Evolutionary conservation across 139 green algal species (phyloP).

Genomic region (Chlorella vulgaris): DNA sequence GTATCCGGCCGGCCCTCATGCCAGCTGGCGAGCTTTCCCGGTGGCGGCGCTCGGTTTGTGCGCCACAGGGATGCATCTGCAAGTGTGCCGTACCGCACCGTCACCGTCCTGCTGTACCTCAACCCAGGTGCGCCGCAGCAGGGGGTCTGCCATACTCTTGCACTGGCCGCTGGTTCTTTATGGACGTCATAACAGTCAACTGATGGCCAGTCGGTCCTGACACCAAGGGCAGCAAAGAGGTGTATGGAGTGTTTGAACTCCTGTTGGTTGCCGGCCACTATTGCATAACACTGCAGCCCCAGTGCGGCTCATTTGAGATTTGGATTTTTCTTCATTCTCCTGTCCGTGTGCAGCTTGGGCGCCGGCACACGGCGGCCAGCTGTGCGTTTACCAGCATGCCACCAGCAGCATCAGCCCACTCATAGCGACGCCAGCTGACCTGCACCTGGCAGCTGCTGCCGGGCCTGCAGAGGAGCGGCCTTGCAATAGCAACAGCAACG

Average conservation of each 20-base stretch:
- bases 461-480: too few relatives aligned
- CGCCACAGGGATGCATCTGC: conserved; percentile 64
- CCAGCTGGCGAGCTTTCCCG: conserved; percentile 77
- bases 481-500: background rate
- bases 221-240: too few relatives aligned
- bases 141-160: background rate
- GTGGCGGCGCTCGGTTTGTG: conserved; percentile 67
- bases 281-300: too few relatives aligned
- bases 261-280: too few relatives aligned
- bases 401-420: background rate
- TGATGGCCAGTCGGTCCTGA: too few relatives aligned
- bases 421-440: background rate
- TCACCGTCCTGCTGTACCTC: conserved; percentile 78
- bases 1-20: conserved; percentile 60
- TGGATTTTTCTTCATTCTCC: too few relatives aligned
- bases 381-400: conserved; percentile 18
- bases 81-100: conserved; percentile 42
- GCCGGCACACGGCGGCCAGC: background rate
- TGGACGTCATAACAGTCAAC: too few relatives aligned
- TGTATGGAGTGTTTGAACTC: too few relatives aligned
- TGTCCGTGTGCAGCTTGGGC: conserved; percentile 21
- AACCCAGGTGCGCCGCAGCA: conserved; percentile 49
- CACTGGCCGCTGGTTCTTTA: too few relatives aligned
- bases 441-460: background rate
- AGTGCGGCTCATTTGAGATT: too few relatives aligned